Base-by-base conservation (phyloP, 768 basidiomycete genomes). In the Royoungia palumana region DNA sequence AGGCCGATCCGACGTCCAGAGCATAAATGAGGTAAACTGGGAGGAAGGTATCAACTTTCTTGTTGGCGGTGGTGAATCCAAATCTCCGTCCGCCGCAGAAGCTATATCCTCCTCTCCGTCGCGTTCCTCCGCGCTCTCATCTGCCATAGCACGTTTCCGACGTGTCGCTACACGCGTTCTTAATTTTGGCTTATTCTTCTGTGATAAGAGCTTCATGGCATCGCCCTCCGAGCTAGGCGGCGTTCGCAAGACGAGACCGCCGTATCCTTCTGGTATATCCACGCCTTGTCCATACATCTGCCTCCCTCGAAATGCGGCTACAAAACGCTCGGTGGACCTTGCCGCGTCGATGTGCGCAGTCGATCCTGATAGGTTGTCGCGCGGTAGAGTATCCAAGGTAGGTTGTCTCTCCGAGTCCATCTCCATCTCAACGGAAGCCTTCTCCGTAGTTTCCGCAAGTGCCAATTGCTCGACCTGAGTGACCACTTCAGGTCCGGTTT, bases 281-380 rank as follows among this genome's bases (percentile, higher is more conserved):
- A 89, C 72, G 14, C 73, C 71, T 17, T 85, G 65, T 1, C 90
- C 88, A 37, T 87, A 84, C 35, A 93, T 73, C 12, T 72, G 74
- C n/a, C 90, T 72, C 11, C 90, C 90, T 3, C 90, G 75, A 66
- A 92, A 93, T 0, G 86, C 70, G 11, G 89, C 82, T 0, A 77
- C 60, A 38, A 80, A 37, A 76, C 58, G 54, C 28, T 36, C 25
- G 12, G 14, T 21, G 16, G 38, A 35, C 37, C 50, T 39, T 13
- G 50, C 20, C 22, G 43, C 28, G 28, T 10, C 11, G 28, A 28
- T 28, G 28, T 7, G 21, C 21, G 22, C 27, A 14, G 42, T 7
- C 36, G 12, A 19, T 16, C n/a, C 20, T 35, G 27, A 45, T 14
- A 47, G 2, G 17, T 40, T 17, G 28, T 49, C 35, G n/a, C 24